These are phyloP conservation scores for Fusarium buxicola DNA, from an alignment of 2,329 filamentous ascomycete species.

Conservation along the genomic window DNA sequence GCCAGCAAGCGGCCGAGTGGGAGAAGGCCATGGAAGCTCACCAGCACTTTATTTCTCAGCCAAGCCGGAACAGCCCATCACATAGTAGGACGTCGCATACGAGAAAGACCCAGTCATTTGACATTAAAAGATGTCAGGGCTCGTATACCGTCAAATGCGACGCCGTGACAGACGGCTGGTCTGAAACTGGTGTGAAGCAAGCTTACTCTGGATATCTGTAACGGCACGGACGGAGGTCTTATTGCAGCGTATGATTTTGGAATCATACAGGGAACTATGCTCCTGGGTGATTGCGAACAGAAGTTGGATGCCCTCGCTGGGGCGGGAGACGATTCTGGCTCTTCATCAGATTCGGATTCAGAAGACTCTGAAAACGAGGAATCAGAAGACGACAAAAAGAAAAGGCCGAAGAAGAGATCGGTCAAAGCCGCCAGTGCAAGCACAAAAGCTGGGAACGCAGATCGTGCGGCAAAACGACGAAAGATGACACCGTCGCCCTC, in stretches of 20 bases:
- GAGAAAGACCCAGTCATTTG: not conserved
- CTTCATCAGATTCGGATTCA: not conserved
- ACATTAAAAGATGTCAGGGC: slow-evolving; percentile 11
- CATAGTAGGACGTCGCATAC: not conserved
- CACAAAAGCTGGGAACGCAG: not conserved
- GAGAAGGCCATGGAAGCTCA: slow-evolving; percentile 7
- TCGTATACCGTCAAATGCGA: slow-evolving; percentile 22
- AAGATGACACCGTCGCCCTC: slow-evolving; percentile 2
- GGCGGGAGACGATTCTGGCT: not conserved
- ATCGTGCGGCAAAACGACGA: not conserved
- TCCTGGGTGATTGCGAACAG: slow-evolving; percentile 10
- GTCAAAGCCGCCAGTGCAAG: not conserved
- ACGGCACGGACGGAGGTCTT: not conserved
- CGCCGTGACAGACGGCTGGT: slow-evolving; percentile 5
- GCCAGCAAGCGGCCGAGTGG: not conserved
- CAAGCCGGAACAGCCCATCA: not conserved
- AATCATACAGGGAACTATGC: slow-evolving; percentile 15
- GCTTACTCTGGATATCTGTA: slow-evolving; percentile 14
- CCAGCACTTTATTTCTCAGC: not conserved
- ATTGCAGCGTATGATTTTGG: slow-evolving; percentile 13
- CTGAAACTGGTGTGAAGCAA: not conserved
- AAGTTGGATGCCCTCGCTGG: slow-evolving; percentile 1
- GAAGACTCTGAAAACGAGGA: not conserved
- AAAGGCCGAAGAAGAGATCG: not conserved
- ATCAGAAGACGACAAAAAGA: not conserved